Base-by-base conservation (phyloP, 768 basidiomycete genomes). In the Tricholoma saponaceum region DNA sequence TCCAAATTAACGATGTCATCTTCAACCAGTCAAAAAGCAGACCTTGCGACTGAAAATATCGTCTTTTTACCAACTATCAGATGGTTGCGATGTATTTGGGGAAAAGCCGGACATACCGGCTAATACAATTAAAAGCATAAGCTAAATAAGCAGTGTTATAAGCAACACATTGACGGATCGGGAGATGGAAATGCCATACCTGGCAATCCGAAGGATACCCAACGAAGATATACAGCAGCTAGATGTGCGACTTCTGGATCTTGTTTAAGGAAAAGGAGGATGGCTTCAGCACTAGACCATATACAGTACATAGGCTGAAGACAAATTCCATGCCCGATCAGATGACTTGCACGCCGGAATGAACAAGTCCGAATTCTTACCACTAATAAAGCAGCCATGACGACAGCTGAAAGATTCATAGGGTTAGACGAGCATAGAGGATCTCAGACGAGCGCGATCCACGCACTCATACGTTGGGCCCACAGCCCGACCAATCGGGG, bases 401-500 rank as follows among this genome's bases (percentile, higher is more conserved):
- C 81, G 28, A 93, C 79, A 54, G 75, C 89, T 90, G 52, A 44
- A 20, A 22, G 51, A 55, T 54, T 44, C 46, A 55, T 22, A 10
- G 35, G 7, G 56, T 30, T 43, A 60, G 52, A 57, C 41, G 10
- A 39, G 28, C 28, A 39, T 22, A 55, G 13, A 39, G 23, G 3
- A 14, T 39, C 23, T 32, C n/a, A 32, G 9, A 44, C 47, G 5
- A 56, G 41, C 18, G 14, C 9, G 10, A n/a, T 41, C 37, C 54
- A 76, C 86, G 46, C 61, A 89, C 89, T 75, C 90, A 92, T 94
- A 61, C 95, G 78, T 69, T 95, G 93, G 8, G 89, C 72, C 95
- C 95, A 96, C 7, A 96, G 78, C 6, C 95, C 95, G 10, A 98
- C 92, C 10, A 92, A 78, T 14, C 87, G 74, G 0, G 95, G 96